A percentile compares a stretch with the other conserved stretches of the same genome.
Conservation (phyloP, 352 stramenopile genomes). For the Phytopythium sindhum region DNA sequence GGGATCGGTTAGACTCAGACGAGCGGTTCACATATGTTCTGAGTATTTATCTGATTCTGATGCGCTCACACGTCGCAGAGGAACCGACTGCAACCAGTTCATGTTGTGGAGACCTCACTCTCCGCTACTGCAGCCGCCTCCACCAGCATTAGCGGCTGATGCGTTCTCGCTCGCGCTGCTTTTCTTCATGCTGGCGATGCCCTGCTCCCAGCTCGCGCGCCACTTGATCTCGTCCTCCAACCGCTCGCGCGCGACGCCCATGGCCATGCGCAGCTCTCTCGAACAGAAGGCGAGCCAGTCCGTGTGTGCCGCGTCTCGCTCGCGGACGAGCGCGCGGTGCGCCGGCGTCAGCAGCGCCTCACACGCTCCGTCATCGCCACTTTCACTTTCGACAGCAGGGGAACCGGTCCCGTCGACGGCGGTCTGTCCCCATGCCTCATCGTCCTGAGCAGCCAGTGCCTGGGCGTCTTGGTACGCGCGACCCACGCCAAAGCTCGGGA, state of each 20-base stretch:
- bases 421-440: slow-evolving; percentile 13
- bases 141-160: background rate
- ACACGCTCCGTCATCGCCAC: slow-evolving; percentile 30
- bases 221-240: slow-evolving; percentile 60
- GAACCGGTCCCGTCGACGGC: slow-evolving; percentile 19
- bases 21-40: background rate
- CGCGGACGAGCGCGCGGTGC: slow-evolving; percentile 48
- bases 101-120: background rate
- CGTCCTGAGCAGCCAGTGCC: slow-evolving; percentile 12
- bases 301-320: slow-evolving; percentile 39
- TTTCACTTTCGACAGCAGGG: slow-evolving; percentile 13
- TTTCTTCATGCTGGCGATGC: slow-evolving; percentile 29
- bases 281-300: slow-evolving; percentile 29
- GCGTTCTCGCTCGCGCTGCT: background rate
- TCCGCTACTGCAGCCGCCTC: background rate
- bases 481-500: slow-evolving; percentile 42
- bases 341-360: slow-evolving; percentile 51
- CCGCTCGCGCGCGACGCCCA: slow-evolving; percentile 32
- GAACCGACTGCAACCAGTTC: background rate
- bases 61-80: background rate
- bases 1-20: background rate
- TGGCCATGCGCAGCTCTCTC: slow-evolving; percentile 13
- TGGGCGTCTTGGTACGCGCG: slow-evolving; percentile 22
- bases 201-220: slow-evolving; percentile 41
- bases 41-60: slow-evolving; percentile 1